Conservation (phyloP, 1,139 yeast species). For the Wickerhamomyces sp. region DNA sequence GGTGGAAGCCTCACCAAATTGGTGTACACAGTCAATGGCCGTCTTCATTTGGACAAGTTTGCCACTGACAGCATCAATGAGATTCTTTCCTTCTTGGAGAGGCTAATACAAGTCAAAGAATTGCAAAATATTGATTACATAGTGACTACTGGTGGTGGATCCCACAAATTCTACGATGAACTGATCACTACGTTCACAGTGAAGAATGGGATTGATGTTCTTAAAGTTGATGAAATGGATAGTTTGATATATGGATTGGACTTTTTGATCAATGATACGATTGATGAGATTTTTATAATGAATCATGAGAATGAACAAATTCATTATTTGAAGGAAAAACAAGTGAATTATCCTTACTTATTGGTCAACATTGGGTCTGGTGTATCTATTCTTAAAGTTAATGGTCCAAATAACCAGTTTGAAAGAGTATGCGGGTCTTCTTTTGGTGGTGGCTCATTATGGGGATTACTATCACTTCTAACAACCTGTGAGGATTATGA, state of each 20-base stretch:
- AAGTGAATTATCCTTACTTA: constrained; percentile 53
- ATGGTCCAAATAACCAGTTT: constrained; percentile 68
- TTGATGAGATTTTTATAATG: constrained; percentile 75
- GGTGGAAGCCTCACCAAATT: constrained; percentile 91
- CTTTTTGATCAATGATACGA: constrained; percentile 84
- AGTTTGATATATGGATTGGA: constrained; percentile 88
- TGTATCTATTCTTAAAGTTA: constrained; percentile 89
- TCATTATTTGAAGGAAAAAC: constrained; percentile 42
- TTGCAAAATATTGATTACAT: constrained; percentile 30
- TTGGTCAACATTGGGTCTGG: constrained; percentile 96
- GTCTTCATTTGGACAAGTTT: constrained; percentile 71
- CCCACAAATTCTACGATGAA: constrained; percentile 75
- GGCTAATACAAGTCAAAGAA: constrained; percentile 21
- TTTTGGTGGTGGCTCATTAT: constrained; percentile 96
- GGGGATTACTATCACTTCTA: constrained; percentile 87
- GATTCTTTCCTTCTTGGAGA: constrained; percentile 45
- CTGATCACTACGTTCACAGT: constrained; percentile 52
- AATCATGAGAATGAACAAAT: too few species aligned
- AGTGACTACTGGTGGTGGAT: constrained; percentile 98
- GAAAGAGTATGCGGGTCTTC: constrained; percentile 95
- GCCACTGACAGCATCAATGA: constrained; percentile 76
- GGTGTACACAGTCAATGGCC: constrained; percentile 77
- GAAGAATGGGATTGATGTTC: constrained; percentile 24
- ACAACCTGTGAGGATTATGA: constrained; percentile 84
- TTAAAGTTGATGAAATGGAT: constrained; percentile 86